Evolutionary conservation across 2,329 filamentous ascomycete species (phyloP).

Genomic region (Phaeosphaeriaceae sp.): DNA sequence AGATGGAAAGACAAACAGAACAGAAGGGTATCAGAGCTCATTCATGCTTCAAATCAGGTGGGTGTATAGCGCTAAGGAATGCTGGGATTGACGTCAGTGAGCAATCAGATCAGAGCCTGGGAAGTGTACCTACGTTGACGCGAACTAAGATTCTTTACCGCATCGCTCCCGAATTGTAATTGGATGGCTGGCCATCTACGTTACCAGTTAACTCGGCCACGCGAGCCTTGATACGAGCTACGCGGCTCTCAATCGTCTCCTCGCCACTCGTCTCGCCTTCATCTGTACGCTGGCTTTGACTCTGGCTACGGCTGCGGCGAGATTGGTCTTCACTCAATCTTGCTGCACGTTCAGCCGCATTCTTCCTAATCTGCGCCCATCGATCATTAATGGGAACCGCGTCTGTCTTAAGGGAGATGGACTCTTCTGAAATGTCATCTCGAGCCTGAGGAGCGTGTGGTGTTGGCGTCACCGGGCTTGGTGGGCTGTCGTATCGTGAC

Average conservation of each 20-base stretch:
- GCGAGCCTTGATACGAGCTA: slow-evolving; percentile 95
- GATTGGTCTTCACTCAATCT: slow-evolving; percentile 70
- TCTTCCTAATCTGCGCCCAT: slow-evolving; percentile 96
- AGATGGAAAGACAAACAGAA: slow-evolving; percentile 25
- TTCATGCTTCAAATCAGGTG: slow-evolving; percentile 24
- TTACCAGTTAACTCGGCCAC: slow-evolving; percentile 87
- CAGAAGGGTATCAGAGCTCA: slow-evolving; percentile 41
- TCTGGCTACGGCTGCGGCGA: slow-evolving; percentile 62
- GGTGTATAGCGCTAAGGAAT: slow-evolving; percentile 17
- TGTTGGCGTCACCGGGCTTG: slow-evolving; percentile 23
- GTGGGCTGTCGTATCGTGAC: slow-evolving; percentile 18
- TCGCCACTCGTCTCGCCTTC: slow-evolving; percentile 93
- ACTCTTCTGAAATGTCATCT: slow-evolving; percentile 51
- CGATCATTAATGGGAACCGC: slow-evolving; percentile 66
- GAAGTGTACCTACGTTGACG: slow-evolving; percentile 16
- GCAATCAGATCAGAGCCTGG: neutral
- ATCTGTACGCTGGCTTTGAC: slow-evolving; percentile 66
- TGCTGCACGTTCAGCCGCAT: slow-evolving; percentile 81
- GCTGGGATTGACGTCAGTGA: slow-evolving; percentile 5
- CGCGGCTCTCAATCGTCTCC: slow-evolving; percentile 95
- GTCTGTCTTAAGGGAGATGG: slow-evolving; percentile 50
- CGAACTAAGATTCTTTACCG: slow-evolving; percentile 23
- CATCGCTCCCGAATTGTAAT: slow-evolving; percentile 10
- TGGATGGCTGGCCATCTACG: slow-evolving; percentile 34
- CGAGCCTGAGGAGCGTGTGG: slow-evolving; percentile 21